Conservation (phyloP, 306 rosid genomes). For the Amphicarpaea edgeworthii region DNA sequence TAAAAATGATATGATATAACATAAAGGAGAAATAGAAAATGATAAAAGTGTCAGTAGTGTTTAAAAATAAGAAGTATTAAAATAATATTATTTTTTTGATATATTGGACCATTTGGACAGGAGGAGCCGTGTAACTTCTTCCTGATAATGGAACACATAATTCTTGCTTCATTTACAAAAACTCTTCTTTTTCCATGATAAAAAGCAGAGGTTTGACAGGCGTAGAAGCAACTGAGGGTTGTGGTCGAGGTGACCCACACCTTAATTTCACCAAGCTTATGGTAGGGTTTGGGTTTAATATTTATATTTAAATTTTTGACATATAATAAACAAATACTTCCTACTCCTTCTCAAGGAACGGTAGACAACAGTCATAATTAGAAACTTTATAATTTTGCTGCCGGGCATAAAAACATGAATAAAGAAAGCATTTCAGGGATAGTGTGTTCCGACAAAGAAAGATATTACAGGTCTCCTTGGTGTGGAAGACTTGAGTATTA, state of each 20-base stretch:
- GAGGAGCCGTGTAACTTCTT: not conserved
- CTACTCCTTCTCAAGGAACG: not conserved
- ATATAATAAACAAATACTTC: not conserved
- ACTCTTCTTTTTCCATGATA: not conserved
- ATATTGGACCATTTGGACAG: too few species aligned
- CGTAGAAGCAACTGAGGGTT: not conserved
- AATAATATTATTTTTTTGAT: too few species aligned
- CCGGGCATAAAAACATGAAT: not conserved
- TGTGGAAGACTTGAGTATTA: not conserved
- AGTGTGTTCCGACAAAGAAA: not conserved
- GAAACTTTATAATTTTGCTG: not conserved
- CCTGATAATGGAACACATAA: not conserved
- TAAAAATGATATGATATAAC: too few species aligned
- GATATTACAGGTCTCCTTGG: not conserved
- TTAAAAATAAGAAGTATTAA: too few species aligned
- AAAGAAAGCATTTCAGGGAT: not conserved
- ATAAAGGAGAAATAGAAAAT: too few species aligned
- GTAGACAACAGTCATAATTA: not conserved
- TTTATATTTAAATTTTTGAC: not conserved
- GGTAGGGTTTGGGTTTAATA: not conserved
- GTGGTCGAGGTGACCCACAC: not conserved
- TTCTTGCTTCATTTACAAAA: slow-evolving; percentile 16
- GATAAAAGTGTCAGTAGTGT: too few species aligned
- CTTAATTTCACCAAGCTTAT: not conserved
- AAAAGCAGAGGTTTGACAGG: not conserved